These are phyloP conservation scores for Patellifolia procumbens DNA, from an alignment of 179 eudicot genomes.

Conservation along the genomic window DNA sequence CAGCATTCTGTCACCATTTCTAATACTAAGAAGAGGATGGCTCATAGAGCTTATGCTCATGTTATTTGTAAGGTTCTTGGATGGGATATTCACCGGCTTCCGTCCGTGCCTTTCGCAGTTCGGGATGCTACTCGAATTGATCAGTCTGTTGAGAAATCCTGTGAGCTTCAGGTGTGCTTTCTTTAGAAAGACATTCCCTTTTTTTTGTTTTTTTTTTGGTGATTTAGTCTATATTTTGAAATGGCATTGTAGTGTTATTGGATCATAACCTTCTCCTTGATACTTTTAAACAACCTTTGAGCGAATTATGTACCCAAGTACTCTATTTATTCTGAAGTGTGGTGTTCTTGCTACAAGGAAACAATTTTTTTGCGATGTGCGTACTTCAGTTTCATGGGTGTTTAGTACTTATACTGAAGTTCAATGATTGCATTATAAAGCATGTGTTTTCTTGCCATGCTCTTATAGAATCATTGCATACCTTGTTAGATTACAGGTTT, in stretches of 20 bases:
- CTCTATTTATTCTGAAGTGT: no score
- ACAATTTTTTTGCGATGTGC: not conserved
- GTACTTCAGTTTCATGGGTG: no score
- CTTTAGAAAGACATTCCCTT: not conserved
- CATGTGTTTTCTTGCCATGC: no score
- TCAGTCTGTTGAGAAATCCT: conserved; percentile 23
- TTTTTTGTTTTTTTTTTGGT: not conserved
- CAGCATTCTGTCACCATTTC: conserved; percentile 66
- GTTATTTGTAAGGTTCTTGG: conserved; percentile 81
- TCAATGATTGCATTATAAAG: not conserved
- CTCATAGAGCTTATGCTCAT: conserved; percentile 69
- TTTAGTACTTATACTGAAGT: not conserved
- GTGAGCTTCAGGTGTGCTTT: conserved; percentile 34
- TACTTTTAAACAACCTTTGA: no score
- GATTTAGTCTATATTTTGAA: not conserved
- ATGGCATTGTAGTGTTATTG: not conserved
- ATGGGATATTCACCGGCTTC: conserved; percentile 70
- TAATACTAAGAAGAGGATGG: conserved; percentile 69
- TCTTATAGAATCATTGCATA: not conserved
- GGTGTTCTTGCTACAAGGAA: not conserved
- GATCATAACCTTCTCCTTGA: not conserved
- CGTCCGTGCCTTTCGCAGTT: conserved; percentile 22
- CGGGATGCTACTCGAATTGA: conserved; percentile 21
- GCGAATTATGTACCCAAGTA: no score
- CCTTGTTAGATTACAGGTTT: not conserved